Percentiles rank a stretch among this genome's conserved stretches.
Evolutionary conservation across 1,139 yeast species (phyloP).

Genomic region (Geotrichum fermentans): DNA sequence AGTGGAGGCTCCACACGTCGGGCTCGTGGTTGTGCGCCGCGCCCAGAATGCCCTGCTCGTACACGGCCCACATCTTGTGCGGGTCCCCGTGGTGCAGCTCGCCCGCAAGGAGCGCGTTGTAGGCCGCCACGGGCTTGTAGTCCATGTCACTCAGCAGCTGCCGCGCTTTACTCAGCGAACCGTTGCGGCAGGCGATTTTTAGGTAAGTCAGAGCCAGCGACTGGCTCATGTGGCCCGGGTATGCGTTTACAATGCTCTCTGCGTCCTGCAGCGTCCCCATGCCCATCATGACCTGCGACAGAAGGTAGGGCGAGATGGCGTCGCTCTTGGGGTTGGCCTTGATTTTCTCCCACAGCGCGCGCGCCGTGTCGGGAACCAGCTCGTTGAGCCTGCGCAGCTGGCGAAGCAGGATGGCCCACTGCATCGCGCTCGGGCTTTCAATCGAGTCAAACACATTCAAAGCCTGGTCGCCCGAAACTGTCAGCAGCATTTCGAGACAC

Average conservation of each 20-base stretch:
- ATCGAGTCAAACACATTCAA: conserved; percentile 15
- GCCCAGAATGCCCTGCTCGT: conserved; percentile 21
- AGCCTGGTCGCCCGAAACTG: conserved; percentile 12
- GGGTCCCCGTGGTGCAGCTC: conserved; percentile 14
- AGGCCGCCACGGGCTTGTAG: conserved; percentile 14
- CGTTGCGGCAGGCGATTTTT: conserved; percentile 6
- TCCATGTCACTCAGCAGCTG: conserved; percentile 3
- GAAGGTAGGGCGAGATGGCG: conserved; percentile 21
- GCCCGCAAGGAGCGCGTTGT: conserved; percentile 24
- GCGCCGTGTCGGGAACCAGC: conserved; percentile 25
- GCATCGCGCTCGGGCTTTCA: conserved; percentile 21
- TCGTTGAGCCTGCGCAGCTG: conserved; percentile 24
- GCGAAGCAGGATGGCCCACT: conserved; percentile 29
- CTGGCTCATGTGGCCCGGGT: conserved; percentile 11
- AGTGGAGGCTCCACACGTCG: conserved; percentile 23
- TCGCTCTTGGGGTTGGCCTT: neutral
- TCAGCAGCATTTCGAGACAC: conserved; percentile 18
- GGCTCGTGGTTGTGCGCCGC: conserved; percentile 26
- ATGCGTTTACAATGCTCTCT: conserved; percentile 13
- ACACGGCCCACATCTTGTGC: conserved; percentile 30
- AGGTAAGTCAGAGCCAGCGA: conserved; percentile 6
- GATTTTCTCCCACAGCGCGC: conserved; percentile 27
- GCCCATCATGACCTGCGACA: conserved; percentile 26
- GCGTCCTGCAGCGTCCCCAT: conserved; percentile 18
- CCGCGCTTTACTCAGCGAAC: conserved; percentile 1